These are phyloP conservation scores for Solanum ahanhuiri DNA, from an alignment of 257 asterid species.

Conservation along the genomic window DNA sequence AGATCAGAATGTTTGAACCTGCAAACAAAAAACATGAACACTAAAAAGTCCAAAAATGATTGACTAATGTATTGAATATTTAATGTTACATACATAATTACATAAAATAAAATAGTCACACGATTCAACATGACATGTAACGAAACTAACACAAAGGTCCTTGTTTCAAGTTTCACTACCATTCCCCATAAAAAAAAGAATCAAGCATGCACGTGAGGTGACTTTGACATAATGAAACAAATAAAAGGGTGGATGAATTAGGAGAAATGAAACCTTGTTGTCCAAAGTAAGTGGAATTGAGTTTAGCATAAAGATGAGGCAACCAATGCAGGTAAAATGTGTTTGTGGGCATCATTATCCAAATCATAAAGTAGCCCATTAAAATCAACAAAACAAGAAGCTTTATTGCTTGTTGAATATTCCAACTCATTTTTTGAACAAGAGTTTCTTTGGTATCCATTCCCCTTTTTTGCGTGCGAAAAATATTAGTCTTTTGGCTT, in stretches of 20 bases:
- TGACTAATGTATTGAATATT: neutral
- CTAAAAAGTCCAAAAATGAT: neutral
- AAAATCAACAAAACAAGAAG: conserved; percentile 17
- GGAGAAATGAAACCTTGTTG: conserved; percentile 35
- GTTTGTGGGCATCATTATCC: conserved; percentile 55
- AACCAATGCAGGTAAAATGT: conserved; percentile 36
- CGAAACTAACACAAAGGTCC: neutral
- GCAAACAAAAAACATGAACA: conserved; percentile 5
- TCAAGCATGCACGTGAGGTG: neutral
- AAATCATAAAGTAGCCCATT: conserved; percentile 30
- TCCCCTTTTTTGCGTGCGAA: neutral
- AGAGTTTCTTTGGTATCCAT: neutral
- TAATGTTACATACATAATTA: neutral
- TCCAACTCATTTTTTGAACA: conserved; percentile 5
- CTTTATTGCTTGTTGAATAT: conserved; percentile 21
- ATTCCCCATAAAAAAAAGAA: neutral
- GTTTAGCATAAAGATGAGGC: conserved; percentile 16
- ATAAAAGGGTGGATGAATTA: neutral
- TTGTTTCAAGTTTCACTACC: neutral
- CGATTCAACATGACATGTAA: neutral
- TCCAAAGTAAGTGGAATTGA: conserved; percentile 62
- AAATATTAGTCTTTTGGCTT: neutral
- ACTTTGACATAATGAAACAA: neutral
- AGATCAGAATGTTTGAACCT: conserved; percentile 46
- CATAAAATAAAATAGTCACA: neutral